Percentiles rank a stretch among this genome's conserved stretches.
These are phyloP conservation scores for Yamadazyma ubonensis DNA, from an alignment of 805 yeast species.

Conservation along the genomic window DNA sequence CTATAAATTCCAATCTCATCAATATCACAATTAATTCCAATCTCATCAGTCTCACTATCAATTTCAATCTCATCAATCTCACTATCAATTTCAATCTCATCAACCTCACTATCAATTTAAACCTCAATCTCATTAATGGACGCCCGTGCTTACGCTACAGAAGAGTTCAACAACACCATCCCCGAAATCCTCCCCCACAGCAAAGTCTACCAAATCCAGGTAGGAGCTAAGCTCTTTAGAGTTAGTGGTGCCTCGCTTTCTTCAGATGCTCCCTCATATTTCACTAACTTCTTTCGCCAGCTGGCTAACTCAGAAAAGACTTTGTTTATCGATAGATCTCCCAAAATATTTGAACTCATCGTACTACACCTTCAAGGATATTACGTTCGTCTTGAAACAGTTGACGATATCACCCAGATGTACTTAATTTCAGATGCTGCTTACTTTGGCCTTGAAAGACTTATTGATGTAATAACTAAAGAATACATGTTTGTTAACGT, in stretches of 20 bases:
- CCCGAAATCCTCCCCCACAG: slow-evolving; percentile 64
- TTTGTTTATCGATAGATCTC: slow-evolving; percentile 72
- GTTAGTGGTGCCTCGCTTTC: slow-evolving; percentile 81
- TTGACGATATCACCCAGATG: slow-evolving; percentile 49
- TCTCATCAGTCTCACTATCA: not conserved
- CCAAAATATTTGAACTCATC: slow-evolving; percentile 64
- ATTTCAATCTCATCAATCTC: not conserved
- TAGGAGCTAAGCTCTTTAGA: slow-evolving; percentile 62
- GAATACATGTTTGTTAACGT: slow-evolving; percentile 55
- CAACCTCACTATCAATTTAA: not conserved
- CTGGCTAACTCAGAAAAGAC: slow-evolving; percentile 39
- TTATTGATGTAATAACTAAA: slow-evolving; percentile 44
- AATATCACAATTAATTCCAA: no score
- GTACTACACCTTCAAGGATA: slow-evolving; percentile 81
- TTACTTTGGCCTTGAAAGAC: slow-evolving; percentile 64
- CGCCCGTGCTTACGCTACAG: slow-evolving; percentile 15
- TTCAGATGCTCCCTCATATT: slow-evolving; percentile 85
- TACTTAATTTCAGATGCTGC: slow-evolving; percentile 66
- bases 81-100: not conserved
- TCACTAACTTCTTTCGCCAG: slow-evolving; percentile 64
- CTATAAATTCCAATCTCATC: no score
- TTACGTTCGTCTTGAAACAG: slow-evolving; percentile 57
- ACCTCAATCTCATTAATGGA: slow-evolving; percentile 6
- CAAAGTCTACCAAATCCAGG: slow-evolving; percentile 64
- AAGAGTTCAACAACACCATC: slow-evolving; percentile 43